phyloP scores from a whole-genome alignment of 1,139 yeast species.

The Debaryomyces psychrophilus region DNA sequence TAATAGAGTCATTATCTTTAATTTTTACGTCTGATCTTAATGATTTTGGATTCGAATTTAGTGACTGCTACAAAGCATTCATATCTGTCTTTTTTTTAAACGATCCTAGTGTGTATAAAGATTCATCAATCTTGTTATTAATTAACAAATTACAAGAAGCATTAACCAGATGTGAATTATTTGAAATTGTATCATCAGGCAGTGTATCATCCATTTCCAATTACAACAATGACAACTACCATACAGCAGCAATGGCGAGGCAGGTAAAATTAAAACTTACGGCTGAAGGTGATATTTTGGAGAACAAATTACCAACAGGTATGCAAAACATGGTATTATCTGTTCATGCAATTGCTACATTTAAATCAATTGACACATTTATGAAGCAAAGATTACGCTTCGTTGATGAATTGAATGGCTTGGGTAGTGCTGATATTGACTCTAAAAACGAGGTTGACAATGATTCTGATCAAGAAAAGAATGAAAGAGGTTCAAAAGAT shows the following conservation, averaged over 20 bases:
- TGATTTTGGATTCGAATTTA: slow-evolving; percentile 26
- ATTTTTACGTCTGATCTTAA: slow-evolving; percentile 37
- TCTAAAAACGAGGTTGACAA: slow-evolving; percentile 15
- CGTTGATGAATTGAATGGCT: slow-evolving; percentile 24
- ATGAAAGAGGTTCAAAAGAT: slow-evolving; percentile 5
- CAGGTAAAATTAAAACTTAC: slow-evolving; percentile 65
- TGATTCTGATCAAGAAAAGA: slow-evolving; percentile 15
- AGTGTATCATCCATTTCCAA: slow-evolving; percentile 16
- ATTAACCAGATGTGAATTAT: slow-evolving; percentile 72
- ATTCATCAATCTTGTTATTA: slow-evolving; percentile 40
- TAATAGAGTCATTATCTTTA: slow-evolving; percentile 51
- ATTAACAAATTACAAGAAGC: slow-evolving; percentile 71
- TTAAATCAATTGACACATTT: slow-evolving; percentile 70
- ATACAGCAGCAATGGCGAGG: slow-evolving; percentile 69
- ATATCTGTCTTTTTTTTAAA: slow-evolving; percentile 45
- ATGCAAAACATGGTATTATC: slow-evolving; percentile 55
- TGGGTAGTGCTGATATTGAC: slow-evolving; percentile 12
- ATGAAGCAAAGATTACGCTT: slow-evolving; percentile 42
- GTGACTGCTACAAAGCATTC: slow-evolving; percentile 49
- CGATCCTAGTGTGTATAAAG: slow-evolving; percentile 27
- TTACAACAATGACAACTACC: slow-evolving; percentile 22
- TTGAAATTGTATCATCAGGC: slow-evolving; percentile 69
- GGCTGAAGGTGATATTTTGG: slow-evolving; percentile 27
- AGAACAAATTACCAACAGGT: slow-evolving; percentile 30
- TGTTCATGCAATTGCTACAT: slow-evolving; percentile 90